Evolutionary conservation across 108 stramenopile species (phyloP).

Genomic region (Thalassiosira profunda): DNA sequence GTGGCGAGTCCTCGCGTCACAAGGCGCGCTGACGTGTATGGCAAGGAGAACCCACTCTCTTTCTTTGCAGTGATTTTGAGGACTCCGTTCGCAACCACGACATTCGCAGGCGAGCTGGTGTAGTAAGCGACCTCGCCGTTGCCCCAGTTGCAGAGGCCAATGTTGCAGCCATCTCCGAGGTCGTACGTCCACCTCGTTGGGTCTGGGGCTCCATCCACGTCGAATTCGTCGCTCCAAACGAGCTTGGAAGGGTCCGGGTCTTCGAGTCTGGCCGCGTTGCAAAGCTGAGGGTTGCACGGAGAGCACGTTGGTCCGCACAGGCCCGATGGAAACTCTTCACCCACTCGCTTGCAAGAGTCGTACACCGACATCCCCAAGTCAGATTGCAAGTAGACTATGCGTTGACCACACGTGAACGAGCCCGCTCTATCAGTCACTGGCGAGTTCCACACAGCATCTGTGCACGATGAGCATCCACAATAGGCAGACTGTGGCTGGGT

Average conservation of each 20-base stretch:
- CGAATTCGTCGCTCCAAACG: conserved; percentile 29
- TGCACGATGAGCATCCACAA: neutral
- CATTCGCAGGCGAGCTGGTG: conserved; percentile 26
- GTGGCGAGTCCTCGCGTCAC: conserved; percentile 9
- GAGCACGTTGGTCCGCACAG: too few relatives aligned
- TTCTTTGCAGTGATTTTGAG: conserved; percentile 19
- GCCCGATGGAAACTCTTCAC: neutral
- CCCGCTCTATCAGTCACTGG: neutral
- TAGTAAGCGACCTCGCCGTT: conserved; percentile 29
- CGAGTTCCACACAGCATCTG: neutral
- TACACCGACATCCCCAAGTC: neutral
- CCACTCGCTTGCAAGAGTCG: neutral
- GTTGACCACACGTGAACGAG: neutral
- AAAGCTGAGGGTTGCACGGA: neutral
- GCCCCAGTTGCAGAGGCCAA: conserved; percentile 22
- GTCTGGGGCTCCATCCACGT: conserved; percentile 31
- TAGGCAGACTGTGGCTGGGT: neutral
- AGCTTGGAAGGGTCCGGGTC: neutral
- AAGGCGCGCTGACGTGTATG: conserved; percentile 33
- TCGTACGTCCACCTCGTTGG: conserved; percentile 13
- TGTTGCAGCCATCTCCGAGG: conserved; percentile 33
- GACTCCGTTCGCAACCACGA: conserved; percentile 17
- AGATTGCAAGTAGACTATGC: neutral
- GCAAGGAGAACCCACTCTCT: neutral
- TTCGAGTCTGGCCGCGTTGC: neutral